Evolutionary conservation across 2,329 filamentous ascomycete species (phyloP).

Genomic region (Xylariaceae sp.): DNA sequence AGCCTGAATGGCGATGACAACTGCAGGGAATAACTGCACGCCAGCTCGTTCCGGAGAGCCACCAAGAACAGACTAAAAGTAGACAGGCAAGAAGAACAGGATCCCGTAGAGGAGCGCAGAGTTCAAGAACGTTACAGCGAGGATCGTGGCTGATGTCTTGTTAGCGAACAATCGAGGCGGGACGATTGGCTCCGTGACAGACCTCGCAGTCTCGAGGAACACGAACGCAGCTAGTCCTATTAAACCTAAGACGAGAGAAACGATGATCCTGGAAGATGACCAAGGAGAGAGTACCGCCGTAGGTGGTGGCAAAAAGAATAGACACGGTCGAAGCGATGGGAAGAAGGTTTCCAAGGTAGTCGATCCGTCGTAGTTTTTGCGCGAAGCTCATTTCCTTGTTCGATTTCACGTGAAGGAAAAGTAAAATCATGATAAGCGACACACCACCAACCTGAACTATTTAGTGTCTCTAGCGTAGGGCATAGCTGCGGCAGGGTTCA

Average conservation of each 20-base stretch:
- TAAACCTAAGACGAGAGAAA: conserved; percentile 18
- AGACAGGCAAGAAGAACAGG: conserved; percentile 48
- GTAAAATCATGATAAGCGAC: conserved; percentile 32
- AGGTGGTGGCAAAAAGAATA: conserved; percentile 45
- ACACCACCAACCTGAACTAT: conserved; percentile 36
- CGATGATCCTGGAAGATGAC: conserved; percentile 15
- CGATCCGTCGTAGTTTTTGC: conserved; percentile 34
- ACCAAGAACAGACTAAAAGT: conserved; percentile 47
- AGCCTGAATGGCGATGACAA: conserved; percentile 20
- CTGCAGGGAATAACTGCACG: conserved; percentile 34
- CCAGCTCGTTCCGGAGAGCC: conserved; percentile 37
- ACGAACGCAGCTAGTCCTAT: conserved; percentile 15
- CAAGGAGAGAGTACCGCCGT: conserved; percentile 23
- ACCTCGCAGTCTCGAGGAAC: conserved; percentile 5
- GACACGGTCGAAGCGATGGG: conserved; percentile 42
- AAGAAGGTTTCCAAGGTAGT: conserved; percentile 45
- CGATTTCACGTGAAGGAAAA: conserved; percentile 38
- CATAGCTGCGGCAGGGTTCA: not conserved
- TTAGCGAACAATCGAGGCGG: conserved; percentile 45
- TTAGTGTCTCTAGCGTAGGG: conserved; percentile 30
- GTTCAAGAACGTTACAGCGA: conserved; percentile 43
- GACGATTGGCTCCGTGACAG: conserved; percentile 42
- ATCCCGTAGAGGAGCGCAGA: conserved; percentile 42
- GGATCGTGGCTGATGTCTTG: conserved; percentile 42
- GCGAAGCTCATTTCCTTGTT: not conserved